phyloP scores from a whole-genome alignment of 2,329 filamentous ascomycete genomes.

The Colletotrichum euphorbiae region DNA sequence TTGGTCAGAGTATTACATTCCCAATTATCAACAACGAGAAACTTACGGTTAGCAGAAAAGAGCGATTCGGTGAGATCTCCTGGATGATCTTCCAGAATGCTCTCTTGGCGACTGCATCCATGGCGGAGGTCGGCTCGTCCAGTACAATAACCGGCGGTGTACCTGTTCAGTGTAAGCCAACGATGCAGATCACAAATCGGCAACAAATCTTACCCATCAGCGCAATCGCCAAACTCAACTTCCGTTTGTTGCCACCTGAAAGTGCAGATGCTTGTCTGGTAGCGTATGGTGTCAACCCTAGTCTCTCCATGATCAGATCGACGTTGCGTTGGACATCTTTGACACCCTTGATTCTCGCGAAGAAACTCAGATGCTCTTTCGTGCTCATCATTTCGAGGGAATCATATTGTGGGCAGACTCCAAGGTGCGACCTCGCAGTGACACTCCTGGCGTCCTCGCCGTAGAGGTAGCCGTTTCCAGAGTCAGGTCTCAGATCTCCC shows the following conservation, averaged over 20 bases:
- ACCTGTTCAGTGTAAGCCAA: neutral
- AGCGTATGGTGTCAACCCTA: constrained; percentile 72
- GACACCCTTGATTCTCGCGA: constrained; percentile 77
- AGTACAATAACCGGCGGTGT: constrained; percentile 58
- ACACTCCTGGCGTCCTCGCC: constrained; percentile 58
- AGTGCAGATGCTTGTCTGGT: constrained; percentile 74
- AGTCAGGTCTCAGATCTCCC: constrained; percentile 75
- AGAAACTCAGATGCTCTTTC: constrained; percentile 77
- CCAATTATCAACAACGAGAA: neutral
- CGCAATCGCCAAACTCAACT: constrained; percentile 79
- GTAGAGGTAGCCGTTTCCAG: constrained; percentile 73
- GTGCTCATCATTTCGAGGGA: constrained; percentile 83
- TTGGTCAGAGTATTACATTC: neutral
- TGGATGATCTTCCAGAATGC: constrained; percentile 81
- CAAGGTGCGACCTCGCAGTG: constrained; percentile 70
- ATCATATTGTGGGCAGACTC: constrained; percentile 77
- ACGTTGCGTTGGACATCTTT: constrained; percentile 72
- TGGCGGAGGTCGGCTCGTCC: constrained; percentile 79
- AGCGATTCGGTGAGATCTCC: constrained; percentile 72
- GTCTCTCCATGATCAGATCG: constrained; percentile 70
- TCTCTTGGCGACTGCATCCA: constrained; percentile 79
- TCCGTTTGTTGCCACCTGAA: constrained; percentile 82
- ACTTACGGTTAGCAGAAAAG: constrained; percentile 70
- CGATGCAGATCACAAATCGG: too few relatives aligned
- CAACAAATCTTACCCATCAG: constrained; percentile 68